Conservation (phyloP, 371 early-diverging fungal genomes). For the Vairimorpha ceranae region DNA sequence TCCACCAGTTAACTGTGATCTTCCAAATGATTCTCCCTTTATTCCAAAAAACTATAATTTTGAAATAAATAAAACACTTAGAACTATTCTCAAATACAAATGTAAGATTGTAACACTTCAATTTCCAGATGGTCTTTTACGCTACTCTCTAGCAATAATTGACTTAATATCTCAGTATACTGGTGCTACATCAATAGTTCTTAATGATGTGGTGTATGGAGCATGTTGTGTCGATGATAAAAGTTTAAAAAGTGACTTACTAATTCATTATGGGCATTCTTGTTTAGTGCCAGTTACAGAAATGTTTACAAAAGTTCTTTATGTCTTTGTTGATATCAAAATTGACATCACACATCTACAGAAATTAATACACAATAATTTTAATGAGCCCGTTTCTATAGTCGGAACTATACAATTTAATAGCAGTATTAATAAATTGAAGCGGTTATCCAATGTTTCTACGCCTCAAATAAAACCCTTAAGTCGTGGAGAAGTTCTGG, state of each 20-base stretch:
- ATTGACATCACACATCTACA: constrained; percentile 85
- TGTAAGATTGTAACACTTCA: constrained; percentile 86
- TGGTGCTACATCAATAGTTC: constrained; percentile 76
- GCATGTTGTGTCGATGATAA: constrained; percentile 98
- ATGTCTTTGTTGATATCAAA: constrained; percentile 97
- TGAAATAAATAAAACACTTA: constrained; percentile 90
- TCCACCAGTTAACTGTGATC: neutral
- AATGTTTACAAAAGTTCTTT: constrained; percentile 83
- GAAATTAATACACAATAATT: constrained; percentile 73
- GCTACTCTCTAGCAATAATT: constrained; percentile 80
- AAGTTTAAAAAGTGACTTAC: constrained; percentile 84
- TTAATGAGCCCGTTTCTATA: constrained; percentile 69
- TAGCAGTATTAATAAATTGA: constrained; percentile 70
- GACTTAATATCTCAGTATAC: constrained; percentile 70
- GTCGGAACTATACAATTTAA: constrained; percentile 95
- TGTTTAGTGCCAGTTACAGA: constrained; percentile 91
- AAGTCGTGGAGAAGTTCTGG: constrained; percentile 92
- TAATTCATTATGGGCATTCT: constrained; percentile 96
- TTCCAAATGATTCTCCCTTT: constrained; percentile 35
- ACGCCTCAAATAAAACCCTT: constrained; percentile 83
- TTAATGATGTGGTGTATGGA: constrained; percentile 99
- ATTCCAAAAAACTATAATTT: constrained; percentile 95
- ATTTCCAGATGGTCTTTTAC: constrained; percentile 94
- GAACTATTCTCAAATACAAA: constrained; percentile 72
- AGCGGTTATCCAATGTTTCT: neutral